Conservation (phyloP, 805 yeast genomes). For the Yarrowia divulgata region DNA sequence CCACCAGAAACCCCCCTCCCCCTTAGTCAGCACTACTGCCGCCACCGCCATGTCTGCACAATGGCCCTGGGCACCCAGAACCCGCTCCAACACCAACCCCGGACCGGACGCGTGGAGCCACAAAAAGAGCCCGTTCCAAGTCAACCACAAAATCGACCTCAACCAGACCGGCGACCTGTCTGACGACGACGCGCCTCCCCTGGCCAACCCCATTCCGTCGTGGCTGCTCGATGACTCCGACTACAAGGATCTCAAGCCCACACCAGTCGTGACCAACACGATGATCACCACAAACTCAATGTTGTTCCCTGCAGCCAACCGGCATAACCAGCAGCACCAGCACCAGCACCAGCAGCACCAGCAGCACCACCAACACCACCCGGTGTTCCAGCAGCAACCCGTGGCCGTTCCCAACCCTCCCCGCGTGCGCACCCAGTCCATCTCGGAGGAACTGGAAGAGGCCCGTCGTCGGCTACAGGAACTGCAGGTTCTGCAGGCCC, state of each 20-base stretch:
- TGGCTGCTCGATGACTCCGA: slow-evolving; percentile 24
- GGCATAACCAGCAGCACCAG: neutral
- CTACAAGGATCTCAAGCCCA: slow-evolving; percentile 18
- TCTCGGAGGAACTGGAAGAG: slow-evolving; percentile 14
- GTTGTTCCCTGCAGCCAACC: neutral
- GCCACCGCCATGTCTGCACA: neutral
- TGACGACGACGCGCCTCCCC: neutral
- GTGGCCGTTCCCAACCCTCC: neutral
- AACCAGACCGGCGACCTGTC: neutral
- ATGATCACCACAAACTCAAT: neutral
- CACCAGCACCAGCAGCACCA: too few relatives aligned
- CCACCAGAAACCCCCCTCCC: too few relatives aligned
- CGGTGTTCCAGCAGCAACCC: neutral
- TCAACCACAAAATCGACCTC: slow-evolving; percentile 1
- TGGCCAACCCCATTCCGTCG: slow-evolving; percentile 21
- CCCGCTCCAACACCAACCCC: slow-evolving; percentile 15
- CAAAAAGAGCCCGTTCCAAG: slow-evolving; percentile 22
- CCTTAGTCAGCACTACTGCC: neutral
- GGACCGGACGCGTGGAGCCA: neutral
- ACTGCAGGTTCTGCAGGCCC: slow-evolving; percentile 7
- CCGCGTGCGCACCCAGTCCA: slow-evolving; percentile 3
- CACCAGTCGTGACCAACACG: slow-evolving; percentile 4
- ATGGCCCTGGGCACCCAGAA: slow-evolving; percentile 27
- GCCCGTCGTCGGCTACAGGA: slow-evolving; percentile 15
- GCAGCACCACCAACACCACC: too few relatives aligned